A percentile compares a stretch with the other conserved stretches of the same genome.
phyloP scores from a whole-genome alignment of 331 rosid species.

The Malus hybrid region DNA sequence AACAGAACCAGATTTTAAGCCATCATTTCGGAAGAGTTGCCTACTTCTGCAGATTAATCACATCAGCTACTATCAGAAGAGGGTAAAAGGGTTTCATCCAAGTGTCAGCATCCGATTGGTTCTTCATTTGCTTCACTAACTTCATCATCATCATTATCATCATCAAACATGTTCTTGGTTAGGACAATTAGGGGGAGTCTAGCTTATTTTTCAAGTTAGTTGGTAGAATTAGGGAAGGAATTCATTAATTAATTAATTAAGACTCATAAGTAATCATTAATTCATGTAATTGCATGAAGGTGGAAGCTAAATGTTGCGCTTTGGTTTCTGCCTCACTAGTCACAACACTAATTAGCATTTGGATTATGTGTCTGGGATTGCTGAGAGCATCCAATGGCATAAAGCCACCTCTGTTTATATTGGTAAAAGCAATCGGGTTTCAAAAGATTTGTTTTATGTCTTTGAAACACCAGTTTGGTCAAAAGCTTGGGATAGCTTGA shows the following conservation, averaged over 20 bases:
- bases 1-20: slow-evolving; percentile 11
- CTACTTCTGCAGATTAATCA: slow-evolving; percentile 1
- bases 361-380: slow-evolving; percentile 42
- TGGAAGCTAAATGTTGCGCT: slow-evolving; percentile 49
- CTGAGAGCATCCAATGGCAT: slow-evolving; percentile 83
- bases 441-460: slow-evolving; percentile 75
- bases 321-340: slow-evolving; percentile 67
- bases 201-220: slow-evolving; percentile 4
- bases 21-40: slow-evolving; percentile 9
- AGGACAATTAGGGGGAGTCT: slow-evolving; percentile 10
- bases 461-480: slow-evolving; percentile 48
- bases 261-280: slow-evolving; percentile 21
- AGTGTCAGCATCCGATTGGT: background rate
- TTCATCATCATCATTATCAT: slow-evolving; percentile 1
- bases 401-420: slow-evolving; percentile 40
- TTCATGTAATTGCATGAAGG: slow-evolving; percentile 28
- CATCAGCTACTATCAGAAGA: slow-evolving; percentile 7
- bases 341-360: slow-evolving; percentile 34
- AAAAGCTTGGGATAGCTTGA: slow-evolving; percentile 54
- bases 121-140: slow-evolving; percentile 20
- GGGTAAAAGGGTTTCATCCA: slow-evolving; percentile 11
- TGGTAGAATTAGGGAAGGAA: slow-evolving; percentile 26
- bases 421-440: slow-evolving; percentile 27
- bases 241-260: slow-evolving; percentile 17
- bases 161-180: slow-evolving; percentile 13